Base-by-base conservation (phyloP, 352 stramenopile species). In the Elongisporangium undulatum region DNA sequence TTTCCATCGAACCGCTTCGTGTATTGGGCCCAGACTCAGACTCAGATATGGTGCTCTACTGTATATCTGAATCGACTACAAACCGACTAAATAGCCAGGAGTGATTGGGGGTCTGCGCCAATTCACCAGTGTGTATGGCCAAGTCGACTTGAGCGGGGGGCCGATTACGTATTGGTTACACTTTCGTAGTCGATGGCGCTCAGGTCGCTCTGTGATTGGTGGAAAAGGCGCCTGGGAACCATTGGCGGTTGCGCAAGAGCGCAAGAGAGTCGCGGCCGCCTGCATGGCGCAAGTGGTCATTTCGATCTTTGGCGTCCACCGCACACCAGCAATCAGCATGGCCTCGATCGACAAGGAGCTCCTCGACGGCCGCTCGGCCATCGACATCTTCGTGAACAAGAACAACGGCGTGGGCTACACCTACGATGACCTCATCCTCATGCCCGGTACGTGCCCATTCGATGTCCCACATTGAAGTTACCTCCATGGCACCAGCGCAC, bases 361-460 rank as follows among this genome's bases (percentile, higher is more conserved):
- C 55, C 67, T 85, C 39, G 87, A 95, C 68, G 87, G 87, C 55
- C 81, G 79, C 67, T 81, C 83, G 59, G 87, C 81, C 51, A 75
- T 77, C 26, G 83, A 93, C 68, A 90, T 95, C 69, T 95, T 95
- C 57, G 83, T 93, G 13, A 76, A 75, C 65, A 94, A 94, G 74
- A 93, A 94, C 72, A 79, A 90, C 53, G 85, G 83, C 69, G 59
- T 84, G 49, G 76, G 75, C 51, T 80, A 82, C 71, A 91, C 81
- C 16, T 90, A 86, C 66, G 81, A 91, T 53, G 81, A 91, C 58
- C 64, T 90, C 56, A 90, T 90, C 65, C 64, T 91, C 54, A 81
- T 91, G 77, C 79, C 79, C 10, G 73, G 73, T 79, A 59, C 39
- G 64, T 64, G n/a, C 4, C 49, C 13, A 52, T 0, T n/a, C 52